phyloP scores from a whole-genome alignment of 2,329 filamentous ascomycete genomes.

The Sporothrix protearum region DNA sequence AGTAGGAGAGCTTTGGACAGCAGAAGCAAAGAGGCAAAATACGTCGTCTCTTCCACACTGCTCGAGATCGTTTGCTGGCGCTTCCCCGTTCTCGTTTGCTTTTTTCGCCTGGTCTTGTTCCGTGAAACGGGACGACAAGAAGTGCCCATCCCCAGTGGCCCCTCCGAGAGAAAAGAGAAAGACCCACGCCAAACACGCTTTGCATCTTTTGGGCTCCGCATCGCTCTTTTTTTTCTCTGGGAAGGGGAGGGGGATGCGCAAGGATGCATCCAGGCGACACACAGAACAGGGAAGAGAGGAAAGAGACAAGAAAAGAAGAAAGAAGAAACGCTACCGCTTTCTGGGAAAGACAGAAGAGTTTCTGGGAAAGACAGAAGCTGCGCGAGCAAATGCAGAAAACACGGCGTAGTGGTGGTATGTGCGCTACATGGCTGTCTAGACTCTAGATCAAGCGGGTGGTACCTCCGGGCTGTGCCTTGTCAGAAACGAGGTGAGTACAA shows the following conservation, averaged over 20 bases:
- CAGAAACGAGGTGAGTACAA: not conserved
- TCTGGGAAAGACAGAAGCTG: slow-evolving; percentile 1
- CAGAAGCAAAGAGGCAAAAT: not conserved
- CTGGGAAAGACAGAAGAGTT: not conserved
- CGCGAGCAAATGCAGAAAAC: not conserved
- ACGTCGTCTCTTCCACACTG: too few relatives aligned
- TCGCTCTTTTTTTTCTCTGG: not conserved
- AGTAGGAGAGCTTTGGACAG: not conserved
- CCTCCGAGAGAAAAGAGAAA: not conserved
- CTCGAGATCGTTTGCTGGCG: not conserved
- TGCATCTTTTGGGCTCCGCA: slow-evolving; percentile 1
- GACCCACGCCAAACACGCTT: not conserved
- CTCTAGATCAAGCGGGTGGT: not conserved
- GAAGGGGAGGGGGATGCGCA: slow-evolving; percentile 1
- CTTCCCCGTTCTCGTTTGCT: not conserved
- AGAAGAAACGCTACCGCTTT: too few relatives aligned
- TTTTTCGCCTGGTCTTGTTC: not conserved
- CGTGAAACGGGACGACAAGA: slow-evolving; percentile 10
- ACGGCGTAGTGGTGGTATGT: not conserved
- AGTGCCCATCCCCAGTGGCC: not conserved
- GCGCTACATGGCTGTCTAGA: not conserved
- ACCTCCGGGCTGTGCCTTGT: not conserved
- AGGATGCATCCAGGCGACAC: slow-evolving; percentile 17
- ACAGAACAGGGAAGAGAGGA: slow-evolving; percentile 2
- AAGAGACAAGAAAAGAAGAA: not conserved